Conservation (phyloP, 306 rosid genomes). For the Rubus parviflorus region DNA sequence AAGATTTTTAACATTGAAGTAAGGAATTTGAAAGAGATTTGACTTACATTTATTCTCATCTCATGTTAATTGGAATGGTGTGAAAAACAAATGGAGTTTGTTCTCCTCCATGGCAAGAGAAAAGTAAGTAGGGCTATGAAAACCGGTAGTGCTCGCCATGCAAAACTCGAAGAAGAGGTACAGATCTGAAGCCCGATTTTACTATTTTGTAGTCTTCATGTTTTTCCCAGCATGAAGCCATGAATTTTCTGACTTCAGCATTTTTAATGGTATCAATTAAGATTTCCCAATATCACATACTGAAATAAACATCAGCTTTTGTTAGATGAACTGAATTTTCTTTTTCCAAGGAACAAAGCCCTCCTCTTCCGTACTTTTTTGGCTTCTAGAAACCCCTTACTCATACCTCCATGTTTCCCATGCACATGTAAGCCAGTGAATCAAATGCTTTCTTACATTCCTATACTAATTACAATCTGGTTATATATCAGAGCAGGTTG, state of each 20-base stretch:
- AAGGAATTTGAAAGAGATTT: too few species aligned
- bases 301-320: neutral
- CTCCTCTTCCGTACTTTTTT: neutral
- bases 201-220: slow-evolving; percentile 1
- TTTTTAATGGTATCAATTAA: neutral
- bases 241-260: slow-evolving; percentile 1
- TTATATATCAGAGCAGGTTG: slow-evolving; percentile 48
- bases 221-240: neutral
- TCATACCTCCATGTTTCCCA: neutral
- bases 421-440: neutral
- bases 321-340: neutral
- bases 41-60: too few species aligned
- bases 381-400: neutral
- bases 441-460: neutral
- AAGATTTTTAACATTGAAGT: too few species aligned
- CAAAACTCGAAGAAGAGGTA: slow-evolving; percentile 85
- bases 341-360: neutral
- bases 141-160: slow-evolving; percentile 71
- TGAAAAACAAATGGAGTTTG: slow-evolving; percentile 75
- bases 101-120: slow-evolving; percentile 49
- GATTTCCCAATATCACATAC: neutral
- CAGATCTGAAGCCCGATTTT: neutral
- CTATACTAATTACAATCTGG: neutral
- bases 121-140: slow-evolving; percentile 55
- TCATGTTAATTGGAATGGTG: slow-evolving; percentile 61